phyloP scores from a whole-genome alignment of 495 filamentous ascomycete genomes.

The Acidiella bohemica region DNA sequence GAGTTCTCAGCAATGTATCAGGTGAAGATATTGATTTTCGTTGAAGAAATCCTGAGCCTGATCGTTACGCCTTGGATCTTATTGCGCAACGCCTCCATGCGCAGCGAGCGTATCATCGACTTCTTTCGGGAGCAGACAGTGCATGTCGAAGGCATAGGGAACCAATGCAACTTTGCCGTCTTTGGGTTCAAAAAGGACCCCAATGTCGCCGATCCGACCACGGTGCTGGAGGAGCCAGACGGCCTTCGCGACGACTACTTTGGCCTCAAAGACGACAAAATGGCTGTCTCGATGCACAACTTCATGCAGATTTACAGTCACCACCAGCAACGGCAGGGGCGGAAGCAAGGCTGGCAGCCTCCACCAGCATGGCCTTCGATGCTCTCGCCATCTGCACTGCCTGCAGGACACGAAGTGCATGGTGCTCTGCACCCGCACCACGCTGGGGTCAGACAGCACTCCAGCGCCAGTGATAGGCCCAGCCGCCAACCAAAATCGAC shows the following conservation, averaged over 20 bases:
- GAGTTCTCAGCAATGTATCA: slow-evolving; percentile 86
- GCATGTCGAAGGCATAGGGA: slow-evolving; percentile 89
- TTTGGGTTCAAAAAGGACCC: slow-evolving; percentile 87
- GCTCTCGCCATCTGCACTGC: slow-evolving; percentile 2
- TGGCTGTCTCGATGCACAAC: slow-evolving; percentile 85
- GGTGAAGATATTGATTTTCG: slow-evolving; percentile 75
- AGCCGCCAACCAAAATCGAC: too few relatives aligned
- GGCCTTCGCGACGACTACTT: slow-evolving; percentile 86
- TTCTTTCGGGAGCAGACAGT: slow-evolving; percentile 97
- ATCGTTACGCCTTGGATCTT: slow-evolving; percentile 83
- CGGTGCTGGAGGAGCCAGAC: slow-evolving; percentile 31
- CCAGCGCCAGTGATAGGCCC: not conserved
- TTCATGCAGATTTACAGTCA: slow-evolving; percentile 76
- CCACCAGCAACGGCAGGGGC: slow-evolving; percentile 1
- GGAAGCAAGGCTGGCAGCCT: slow-evolving; percentile 10
- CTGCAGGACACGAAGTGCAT: not conserved
- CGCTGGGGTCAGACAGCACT: not conserved
- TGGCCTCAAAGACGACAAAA: slow-evolving; percentile 88
- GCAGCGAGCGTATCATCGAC: slow-evolving; percentile 84
- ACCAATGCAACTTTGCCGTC: slow-evolving; percentile 94
- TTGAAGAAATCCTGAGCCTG: slow-evolving; percentile 85
- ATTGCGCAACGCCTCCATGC: slow-evolving; percentile 74
- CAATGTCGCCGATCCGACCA: slow-evolving; percentile 36
- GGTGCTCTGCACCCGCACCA: not conserved
- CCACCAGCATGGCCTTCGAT: slow-evolving; percentile 18